Conservation (phyloP, 768 basidiomycete genomes). For the Tricholoma flavovirens region DNA sequence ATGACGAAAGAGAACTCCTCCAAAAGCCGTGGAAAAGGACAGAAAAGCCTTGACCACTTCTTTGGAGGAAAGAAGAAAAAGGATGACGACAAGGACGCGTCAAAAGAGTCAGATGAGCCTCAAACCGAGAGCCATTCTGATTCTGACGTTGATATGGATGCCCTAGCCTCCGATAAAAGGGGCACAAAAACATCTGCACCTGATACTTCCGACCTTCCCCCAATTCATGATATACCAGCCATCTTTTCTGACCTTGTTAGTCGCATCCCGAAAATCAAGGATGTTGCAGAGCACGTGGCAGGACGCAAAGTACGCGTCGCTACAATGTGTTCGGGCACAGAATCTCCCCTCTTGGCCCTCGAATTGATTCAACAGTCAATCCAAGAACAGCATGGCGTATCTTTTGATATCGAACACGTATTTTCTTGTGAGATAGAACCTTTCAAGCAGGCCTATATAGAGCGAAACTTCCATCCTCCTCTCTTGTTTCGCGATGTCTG, state of each 20-base stretch:
- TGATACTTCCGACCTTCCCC: slow-evolving; percentile 67
- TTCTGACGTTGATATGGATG: slow-evolving; percentile 29
- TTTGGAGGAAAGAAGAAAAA: slow-evolving; percentile 38
- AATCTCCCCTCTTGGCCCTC: slow-evolving; percentile 88
- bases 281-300: slow-evolving; percentile 56
- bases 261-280: slow-evolving; percentile 58
- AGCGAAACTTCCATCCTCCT: slow-evolving; percentile 91
- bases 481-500: slow-evolving; percentile 91
- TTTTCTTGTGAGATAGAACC: slow-evolving; percentile 98
- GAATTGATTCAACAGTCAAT: slow-evolving; percentile 78
- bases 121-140: slow-evolving; percentile 25
- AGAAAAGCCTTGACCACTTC: slow-evolving; percentile 51
- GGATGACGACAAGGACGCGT: slow-evolving; percentile 27
- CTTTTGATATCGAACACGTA: slow-evolving; percentile 79
- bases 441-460: slow-evolving; percentile 97
- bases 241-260: slow-evolving; percentile 75
- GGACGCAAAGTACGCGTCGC: slow-evolving; percentile 89
- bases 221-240: slow-evolving; percentile 61
- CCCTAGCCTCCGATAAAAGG: slow-evolving; percentile 23
- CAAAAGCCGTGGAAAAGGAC: slow-evolving; percentile 35
- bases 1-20: slow-evolving; percentile 43
- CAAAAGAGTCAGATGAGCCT: slow-evolving; percentile 29
- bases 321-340: slow-evolving; percentile 97
- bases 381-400: slow-evolving; percentile 55
- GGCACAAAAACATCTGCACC: slow-evolving; percentile 36